A percentile compares a stretch with the other conserved stretches of the same genome.
Evolutionary conservation across 169 alveolate genomes (phyloP).

Genomic region (Besnoitia besnoiti): DNA sequence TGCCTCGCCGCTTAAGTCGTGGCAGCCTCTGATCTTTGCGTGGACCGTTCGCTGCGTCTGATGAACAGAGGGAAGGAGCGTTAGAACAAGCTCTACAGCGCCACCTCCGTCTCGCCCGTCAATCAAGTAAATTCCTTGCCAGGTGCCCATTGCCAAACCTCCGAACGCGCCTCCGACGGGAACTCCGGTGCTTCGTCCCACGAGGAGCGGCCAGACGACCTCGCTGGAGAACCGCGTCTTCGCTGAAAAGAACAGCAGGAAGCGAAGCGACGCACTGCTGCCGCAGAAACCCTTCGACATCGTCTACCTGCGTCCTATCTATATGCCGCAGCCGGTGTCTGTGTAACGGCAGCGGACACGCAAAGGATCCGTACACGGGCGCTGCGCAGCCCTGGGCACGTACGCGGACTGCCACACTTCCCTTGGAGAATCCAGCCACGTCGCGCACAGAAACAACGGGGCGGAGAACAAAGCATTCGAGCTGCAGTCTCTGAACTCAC

Average conservation of each 20-base stretch:
- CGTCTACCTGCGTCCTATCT: no score
- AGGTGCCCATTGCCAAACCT: neutral
- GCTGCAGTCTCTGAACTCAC: no score
- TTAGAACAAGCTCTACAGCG: slow-evolving; percentile 1
- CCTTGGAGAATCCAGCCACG: no score
- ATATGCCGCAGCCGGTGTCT: no score
- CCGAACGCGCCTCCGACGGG: neutral
- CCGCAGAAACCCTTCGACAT: neutral
- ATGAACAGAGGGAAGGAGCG: neutral
- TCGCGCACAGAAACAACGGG: no score
- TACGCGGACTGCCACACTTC: no score
- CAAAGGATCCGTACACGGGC: no score
- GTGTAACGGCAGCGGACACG: no score
- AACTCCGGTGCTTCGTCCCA: neutral
- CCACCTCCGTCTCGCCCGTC: slow-evolving; percentile 15
- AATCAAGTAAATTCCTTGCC: neutral
- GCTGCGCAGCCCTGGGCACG: no score
- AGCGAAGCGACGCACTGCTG: neutral
- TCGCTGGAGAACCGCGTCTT: neutral
- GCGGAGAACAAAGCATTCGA: no score
- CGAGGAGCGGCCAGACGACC: neutral
- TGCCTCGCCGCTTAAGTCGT: neutral
- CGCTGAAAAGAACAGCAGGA: neutral
- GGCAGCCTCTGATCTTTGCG: slow-evolving; percentile 12
- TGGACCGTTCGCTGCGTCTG: neutral